These are phyloP conservation scores for Udeniomyces megalosporus DNA, from an alignment of 768 basidiomycete species.

Conservation along the genomic window DNA sequence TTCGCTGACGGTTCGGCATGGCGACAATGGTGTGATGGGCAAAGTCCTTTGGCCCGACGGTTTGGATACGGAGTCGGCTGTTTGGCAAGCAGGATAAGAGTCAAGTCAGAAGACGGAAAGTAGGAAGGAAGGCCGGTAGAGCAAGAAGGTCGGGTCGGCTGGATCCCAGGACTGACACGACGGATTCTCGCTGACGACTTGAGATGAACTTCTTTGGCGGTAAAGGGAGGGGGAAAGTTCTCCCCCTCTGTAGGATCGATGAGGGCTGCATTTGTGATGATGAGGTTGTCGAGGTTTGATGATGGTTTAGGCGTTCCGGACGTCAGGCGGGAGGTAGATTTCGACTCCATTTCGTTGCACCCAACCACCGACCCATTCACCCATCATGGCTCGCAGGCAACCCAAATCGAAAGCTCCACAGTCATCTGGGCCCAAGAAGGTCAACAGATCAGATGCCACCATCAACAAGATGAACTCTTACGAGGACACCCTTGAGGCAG, in stretches of 20 bases:
- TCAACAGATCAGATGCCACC: background rate
- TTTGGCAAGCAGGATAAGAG: background rate
- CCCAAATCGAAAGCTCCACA: background rate
- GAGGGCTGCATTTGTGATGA: background rate
- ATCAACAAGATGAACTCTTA: slow-evolving; percentile 3
- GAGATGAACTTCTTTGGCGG: background rate
- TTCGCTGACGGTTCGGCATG: slow-evolving; percentile 26
- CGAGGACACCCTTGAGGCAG: slow-evolving; percentile 8
- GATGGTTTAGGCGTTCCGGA: too few species aligned
- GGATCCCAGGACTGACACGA: background rate
- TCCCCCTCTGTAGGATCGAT: background rate
- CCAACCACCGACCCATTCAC: background rate
- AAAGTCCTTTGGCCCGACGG: background rate
- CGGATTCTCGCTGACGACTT: background rate
- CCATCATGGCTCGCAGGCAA: background rate
- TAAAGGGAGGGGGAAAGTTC: background rate
- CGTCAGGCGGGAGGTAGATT: background rate
- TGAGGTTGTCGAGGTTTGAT: too few species aligned
- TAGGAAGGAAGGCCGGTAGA: background rate
- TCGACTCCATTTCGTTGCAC: too few species aligned
- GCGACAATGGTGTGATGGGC: background rate
- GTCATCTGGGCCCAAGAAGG: background rate
- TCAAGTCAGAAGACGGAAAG: background rate
- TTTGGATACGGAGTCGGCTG: background rate
- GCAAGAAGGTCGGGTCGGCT: background rate